Percentiles rank a stretch among this genome's conserved stretches.
phyloP scores from a whole-genome alignment of 1,284 basidiomycete genomes.

The Leccinum huronense region DNA sequence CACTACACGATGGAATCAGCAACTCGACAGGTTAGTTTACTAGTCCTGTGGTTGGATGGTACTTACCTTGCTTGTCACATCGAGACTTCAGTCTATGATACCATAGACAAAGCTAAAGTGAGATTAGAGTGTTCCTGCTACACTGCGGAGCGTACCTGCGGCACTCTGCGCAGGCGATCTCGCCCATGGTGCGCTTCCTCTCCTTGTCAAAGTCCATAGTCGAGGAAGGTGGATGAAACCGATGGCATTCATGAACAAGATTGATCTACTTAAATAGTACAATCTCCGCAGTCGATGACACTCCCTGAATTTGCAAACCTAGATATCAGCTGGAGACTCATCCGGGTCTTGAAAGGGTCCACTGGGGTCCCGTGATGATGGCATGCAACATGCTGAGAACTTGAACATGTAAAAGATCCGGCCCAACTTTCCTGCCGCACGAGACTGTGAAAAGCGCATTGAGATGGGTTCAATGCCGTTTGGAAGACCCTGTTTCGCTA shows the following conservation, averaged over 20 bases:
- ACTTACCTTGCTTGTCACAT: constrained; percentile 30
- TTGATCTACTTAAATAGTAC: constrained; percentile 2
- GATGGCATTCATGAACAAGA: not conserved
- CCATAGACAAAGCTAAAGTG: constrained; percentile 2
- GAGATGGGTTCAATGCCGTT: not conserved
- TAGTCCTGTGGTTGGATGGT: constrained; percentile 14
- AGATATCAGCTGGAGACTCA: not conserved
- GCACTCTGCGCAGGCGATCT: constrained; percentile 50
- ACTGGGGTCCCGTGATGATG: constrained; percentile 1
- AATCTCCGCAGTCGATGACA: constrained; percentile 6
- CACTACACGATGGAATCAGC: constrained; percentile 12
- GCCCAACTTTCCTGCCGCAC: not conserved
- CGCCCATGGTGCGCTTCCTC: constrained; percentile 32
- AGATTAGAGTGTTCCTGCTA: constrained; percentile 7
- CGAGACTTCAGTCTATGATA: constrained; percentile 19
- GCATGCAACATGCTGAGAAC: not conserved
- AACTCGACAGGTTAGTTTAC: not conserved
- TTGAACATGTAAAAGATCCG: not conserved
- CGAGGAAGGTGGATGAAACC: not conserved
- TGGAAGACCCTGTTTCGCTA: not conserved
- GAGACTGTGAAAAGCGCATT: not conserved
- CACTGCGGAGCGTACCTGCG: constrained; percentile 24
- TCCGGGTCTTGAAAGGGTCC: constrained; percentile 1
- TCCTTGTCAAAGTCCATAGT: constrained; percentile 20
- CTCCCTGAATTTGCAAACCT: not conserved